Evolutionary conservation across 768 basidiomycete species (phyloP), one percentile per base, ranked within the genome.

Genomic region (Daedaleopsis sinensis): DNA sequence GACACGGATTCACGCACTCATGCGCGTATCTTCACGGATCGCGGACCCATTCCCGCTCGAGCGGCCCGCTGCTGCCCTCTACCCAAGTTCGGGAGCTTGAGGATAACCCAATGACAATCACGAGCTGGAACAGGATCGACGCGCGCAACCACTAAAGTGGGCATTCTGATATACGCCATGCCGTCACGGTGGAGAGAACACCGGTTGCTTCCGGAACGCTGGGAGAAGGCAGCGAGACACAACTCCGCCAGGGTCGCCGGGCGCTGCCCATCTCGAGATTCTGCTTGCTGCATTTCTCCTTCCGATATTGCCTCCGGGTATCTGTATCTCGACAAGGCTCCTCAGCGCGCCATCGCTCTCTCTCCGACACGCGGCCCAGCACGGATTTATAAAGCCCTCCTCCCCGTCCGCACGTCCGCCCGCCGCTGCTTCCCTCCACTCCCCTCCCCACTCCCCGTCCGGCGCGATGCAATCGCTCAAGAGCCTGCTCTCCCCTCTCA

Each of bases 401-500:
- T 36, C 61, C 56, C 38, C 56, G 53, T 63, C 51, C 50, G 52
- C 54, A 35, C 55, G 57, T 54, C 64, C 55, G 44, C 57, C 57
- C 59, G 53, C 55, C 58, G 59, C 61, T 62, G 51, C 52, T 61
- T 63, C 51, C 59, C 56, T 53, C 63, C 50, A 42, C 23, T 57
- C 55, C 44, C 57, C 59, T 55, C 64, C 57, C 37, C 58, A 55
- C 57, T 58, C 54, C 59, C 58, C 38, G 27, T 38, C 59, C 52
- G 44, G 59, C 53, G 47, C 57, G 63, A 93, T 93, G 92, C 85
- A 93, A 60, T 65, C 86, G 48, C 66, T 93, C 64, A 90, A 86
- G 78, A 87, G 73, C 70, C 76, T 93, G 61, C 77, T 93, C 50
- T 88, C 88, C 66, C 91, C 91, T 10, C 74, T 76, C 39, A 46